These are phyloP conservation scores for Westerdykella aurantiaca DNA, from an alignment of 2,329 filamentous ascomycete genomes.

Conservation along the genomic window DNA sequence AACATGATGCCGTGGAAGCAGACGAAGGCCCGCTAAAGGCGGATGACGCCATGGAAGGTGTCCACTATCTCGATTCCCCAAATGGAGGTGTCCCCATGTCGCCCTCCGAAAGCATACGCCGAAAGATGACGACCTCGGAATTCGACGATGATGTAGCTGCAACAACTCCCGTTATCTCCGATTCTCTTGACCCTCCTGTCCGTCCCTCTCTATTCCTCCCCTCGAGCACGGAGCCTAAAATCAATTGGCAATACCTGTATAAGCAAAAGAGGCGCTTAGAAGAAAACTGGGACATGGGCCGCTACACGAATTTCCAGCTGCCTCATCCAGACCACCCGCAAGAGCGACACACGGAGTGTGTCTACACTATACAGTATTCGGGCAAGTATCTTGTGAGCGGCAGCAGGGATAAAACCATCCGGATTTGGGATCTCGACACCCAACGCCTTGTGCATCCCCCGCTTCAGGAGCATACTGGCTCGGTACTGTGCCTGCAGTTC, in stretches of 20 bases:
- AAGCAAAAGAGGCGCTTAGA: slow-evolving; percentile 79
- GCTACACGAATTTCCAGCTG: slow-evolving; percentile 80
- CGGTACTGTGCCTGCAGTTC: slow-evolving; percentile 91
- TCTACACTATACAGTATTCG: slow-evolving; percentile 90
- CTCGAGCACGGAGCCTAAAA: slow-evolving; percentile 47
- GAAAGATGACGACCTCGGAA: slow-evolving; percentile 11
- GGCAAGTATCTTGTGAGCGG: slow-evolving; percentile 85
- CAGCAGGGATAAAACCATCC: slow-evolving; percentile 79
- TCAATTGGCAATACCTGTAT: slow-evolving; percentile 94
- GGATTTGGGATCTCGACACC: slow-evolving; percentile 84
- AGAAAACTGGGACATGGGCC: slow-evolving; percentile 82
- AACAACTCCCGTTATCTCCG: slow-evolving; percentile 7
- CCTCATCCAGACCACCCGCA: slow-evolving; percentile 74
- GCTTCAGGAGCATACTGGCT: slow-evolving; percentile 71
- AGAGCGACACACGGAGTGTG: slow-evolving; percentile 85
- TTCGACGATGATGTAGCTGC: slow-evolving; percentile 5
- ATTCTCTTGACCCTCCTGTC: slow-evolving; percentile 22
- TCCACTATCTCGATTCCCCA: slow-evolving; percentile 22
- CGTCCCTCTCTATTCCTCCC: slow-evolving; percentile 28
- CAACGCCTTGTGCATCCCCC: slow-evolving; percentile 70
- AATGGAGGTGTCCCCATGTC: neutral
- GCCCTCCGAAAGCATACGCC: slow-evolving; percentile 13
- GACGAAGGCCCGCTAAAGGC: slow-evolving; percentile 32
- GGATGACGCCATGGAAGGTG: slow-evolving; percentile 37
- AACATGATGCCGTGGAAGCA: slow-evolving; percentile 45